Conservation (phyloP, 495 filamentous ascomycete genomes). For the Xylaria venustula region DNA sequence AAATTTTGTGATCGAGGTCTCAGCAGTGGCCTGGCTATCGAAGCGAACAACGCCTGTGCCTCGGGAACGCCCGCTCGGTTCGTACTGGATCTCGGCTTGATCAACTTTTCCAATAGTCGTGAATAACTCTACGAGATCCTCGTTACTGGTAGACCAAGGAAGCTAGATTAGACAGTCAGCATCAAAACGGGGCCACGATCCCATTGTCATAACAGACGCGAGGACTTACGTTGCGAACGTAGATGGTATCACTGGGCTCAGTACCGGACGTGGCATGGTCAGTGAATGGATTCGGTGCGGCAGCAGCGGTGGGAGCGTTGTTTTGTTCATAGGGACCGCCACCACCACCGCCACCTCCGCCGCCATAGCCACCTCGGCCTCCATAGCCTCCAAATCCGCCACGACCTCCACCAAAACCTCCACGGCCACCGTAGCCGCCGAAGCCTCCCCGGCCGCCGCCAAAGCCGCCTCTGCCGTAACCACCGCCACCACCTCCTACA, state of each 20-base stretch:
- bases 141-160: slow-evolving; percentile 98
- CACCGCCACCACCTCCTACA: slow-evolving; percentile 53
- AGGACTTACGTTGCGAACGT: slow-evolving; percentile 89
- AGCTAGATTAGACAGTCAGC: slow-evolving; percentile 57
- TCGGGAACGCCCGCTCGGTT: slow-evolving; percentile 90
- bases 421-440: slow-evolving; percentile 52
- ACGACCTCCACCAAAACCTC: slow-evolving; percentile 28
- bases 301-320: slow-evolving; percentile 19
- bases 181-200: not conserved
- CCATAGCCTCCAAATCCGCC: slow-evolving; percentile 39
- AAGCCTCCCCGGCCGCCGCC: slow-evolving; percentile 59
- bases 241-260: slow-evolving; percentile 80
- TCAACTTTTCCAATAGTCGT: slow-evolving; percentile 97
- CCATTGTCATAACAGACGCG: not conserved
- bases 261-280: slow-evolving; percentile 87
- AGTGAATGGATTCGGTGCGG: slow-evolving; percentile 90
- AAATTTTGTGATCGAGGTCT: slow-evolving; percentile 95
- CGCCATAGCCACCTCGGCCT: slow-evolving; percentile 49
- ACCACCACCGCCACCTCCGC: slow-evolving; percentile 40
- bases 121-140: slow-evolving; percentile 94
- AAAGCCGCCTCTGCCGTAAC: slow-evolving; percentile 51
- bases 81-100: slow-evolving; percentile 97
- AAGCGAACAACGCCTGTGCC: slow-evolving; percentile 96
- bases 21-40: slow-evolving; percentile 76
- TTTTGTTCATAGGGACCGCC: slow-evolving; percentile 44